Percentiles rank a stretch among this genome's conserved stretches.
phyloP scores from a whole-genome alignment of 73 alveolate species.

The Symbiodinium natans region DNA sequence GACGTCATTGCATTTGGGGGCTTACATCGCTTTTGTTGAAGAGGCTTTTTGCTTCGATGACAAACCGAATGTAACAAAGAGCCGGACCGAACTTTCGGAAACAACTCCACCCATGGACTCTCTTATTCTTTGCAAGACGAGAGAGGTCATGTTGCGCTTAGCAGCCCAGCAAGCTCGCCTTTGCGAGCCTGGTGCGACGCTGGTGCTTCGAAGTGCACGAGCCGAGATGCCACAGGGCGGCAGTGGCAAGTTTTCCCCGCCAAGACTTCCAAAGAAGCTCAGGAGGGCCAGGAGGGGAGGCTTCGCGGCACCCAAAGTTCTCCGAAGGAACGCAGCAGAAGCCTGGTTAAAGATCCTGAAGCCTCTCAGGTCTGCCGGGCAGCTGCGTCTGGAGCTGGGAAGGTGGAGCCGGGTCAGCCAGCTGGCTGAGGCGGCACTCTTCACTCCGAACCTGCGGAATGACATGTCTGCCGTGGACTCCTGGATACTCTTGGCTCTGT shows the following conservation, averaged over 20 bases:
- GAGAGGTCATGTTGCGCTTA: not conserved
- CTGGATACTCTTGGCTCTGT: not conserved
- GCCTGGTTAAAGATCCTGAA: no score
- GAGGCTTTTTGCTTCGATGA: no score
- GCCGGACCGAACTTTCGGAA: no score
- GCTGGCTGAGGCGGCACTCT: constrained; percentile 8
- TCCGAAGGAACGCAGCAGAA: no score
- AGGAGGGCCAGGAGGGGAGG: no score
- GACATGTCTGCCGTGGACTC: not conserved
- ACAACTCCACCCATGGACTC: not conserved
- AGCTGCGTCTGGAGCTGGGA: constrained; percentile 1
- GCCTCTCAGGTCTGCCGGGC: not conserved
- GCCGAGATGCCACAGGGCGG: not conserved
- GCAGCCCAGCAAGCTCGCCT: constrained; percentile 5
- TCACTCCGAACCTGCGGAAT: not conserved
- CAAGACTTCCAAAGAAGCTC: no score
- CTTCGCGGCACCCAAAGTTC: no score
- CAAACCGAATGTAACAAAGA: no score
- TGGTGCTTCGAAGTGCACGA: constrained; percentile 7
- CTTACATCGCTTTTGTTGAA: no score
- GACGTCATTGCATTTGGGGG: no score
- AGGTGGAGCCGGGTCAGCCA: not conserved
- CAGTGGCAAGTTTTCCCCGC: no score
- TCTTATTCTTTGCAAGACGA: not conserved
- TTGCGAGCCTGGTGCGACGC: not conserved